Percentiles rank a stretch among this genome's conserved stretches.
Evolutionary conservation across 2,329 filamentous ascomycete species (phyloP).

Genomic region (Talaromyces funiculosus): DNA sequence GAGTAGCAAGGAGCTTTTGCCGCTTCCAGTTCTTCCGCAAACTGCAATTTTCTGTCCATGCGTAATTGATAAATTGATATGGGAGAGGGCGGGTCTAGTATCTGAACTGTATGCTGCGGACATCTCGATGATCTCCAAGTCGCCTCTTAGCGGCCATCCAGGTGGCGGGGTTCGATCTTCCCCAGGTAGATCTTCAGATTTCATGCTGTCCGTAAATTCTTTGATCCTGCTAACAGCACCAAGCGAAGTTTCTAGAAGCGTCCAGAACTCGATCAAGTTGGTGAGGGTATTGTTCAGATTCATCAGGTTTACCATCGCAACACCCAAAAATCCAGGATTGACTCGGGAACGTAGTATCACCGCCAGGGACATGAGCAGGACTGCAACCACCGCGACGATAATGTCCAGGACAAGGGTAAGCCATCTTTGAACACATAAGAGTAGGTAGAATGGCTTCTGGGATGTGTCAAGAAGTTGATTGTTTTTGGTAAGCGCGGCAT

Average conservation of each 20-base stretch:
- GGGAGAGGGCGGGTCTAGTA: background rate
- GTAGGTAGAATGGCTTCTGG: slow-evolving; percentile 53
- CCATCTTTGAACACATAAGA: slow-evolving; percentile 52
- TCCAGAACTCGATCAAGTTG: slow-evolving; percentile 49
- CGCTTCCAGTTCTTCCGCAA: slow-evolving; percentile 16
- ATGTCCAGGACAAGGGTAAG: slow-evolving; percentile 38
- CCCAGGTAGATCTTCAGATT: slow-evolving; percentile 38
- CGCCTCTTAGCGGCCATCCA: slow-evolving; percentile 40
- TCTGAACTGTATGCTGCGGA: background rate
- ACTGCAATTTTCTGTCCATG: background rate
- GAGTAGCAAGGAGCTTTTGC: background rate
- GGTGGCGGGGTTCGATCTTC: slow-evolving; percentile 38
- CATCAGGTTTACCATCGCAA: slow-evolving; percentile 51
- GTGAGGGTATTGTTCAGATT: slow-evolving; percentile 49
- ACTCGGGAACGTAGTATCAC: slow-evolving; percentile 40
- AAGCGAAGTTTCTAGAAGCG: slow-evolving; percentile 52
- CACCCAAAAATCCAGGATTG: slow-evolving; percentile 46
- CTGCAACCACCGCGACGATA: slow-evolving; percentile 45
- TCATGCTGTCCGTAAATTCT: slow-evolving; percentile 43
- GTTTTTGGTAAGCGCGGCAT: slow-evolving; percentile 40
- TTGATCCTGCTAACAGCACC: slow-evolving; percentile 53
- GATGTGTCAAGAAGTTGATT: slow-evolving; percentile 44
- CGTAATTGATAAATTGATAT: background rate
- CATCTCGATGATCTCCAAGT: slow-evolving; percentile 34
- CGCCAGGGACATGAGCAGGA: slow-evolving; percentile 45